A percentile compares a stretch with the other conserved stretches of the same genome.
Evolutionary conservation across 768 basidiomycete species (phyloP).

Genomic region (Antrodiella citrinella): DNA sequence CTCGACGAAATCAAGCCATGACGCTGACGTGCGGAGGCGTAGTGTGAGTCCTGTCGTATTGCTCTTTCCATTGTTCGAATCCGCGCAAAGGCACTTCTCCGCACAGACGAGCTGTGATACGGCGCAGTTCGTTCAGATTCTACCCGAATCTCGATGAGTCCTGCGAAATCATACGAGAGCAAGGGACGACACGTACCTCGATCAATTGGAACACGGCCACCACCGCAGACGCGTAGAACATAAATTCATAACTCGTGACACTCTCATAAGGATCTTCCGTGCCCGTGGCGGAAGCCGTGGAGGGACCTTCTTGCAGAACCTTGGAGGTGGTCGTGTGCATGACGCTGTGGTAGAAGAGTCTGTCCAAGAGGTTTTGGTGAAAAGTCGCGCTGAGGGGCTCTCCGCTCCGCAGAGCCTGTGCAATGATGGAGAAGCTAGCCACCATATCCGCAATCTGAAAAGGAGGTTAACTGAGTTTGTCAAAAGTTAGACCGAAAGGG

Average conservation of each 20-base stretch:
- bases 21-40: not conserved
- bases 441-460: slow-evolving; percentile 35
- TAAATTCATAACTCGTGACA: slow-evolving; percentile 23
- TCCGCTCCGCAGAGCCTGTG: slow-evolving; percentile 36
- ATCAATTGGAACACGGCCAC: slow-evolving; percentile 32
- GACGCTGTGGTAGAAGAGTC: slow-evolving; percentile 36
- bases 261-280: slow-evolving; percentile 13
- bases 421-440: slow-evolving; percentile 33
- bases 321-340: slow-evolving; percentile 11
- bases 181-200: slow-evolving; percentile 17
- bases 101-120: slow-evolving; percentile 28
- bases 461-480: not conserved
- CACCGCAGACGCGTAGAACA: slow-evolving; percentile 32
- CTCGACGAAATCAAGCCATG: not conserved
- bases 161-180: not conserved
- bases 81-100: slow-evolving; percentile 34
- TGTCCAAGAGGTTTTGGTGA: slow-evolving; percentile 33
- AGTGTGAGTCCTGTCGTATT: slow-evolving; percentile 22
- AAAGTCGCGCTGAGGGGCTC: slow-evolving; percentile 37
- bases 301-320: not conserved
- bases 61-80: slow-evolving; percentile 29
- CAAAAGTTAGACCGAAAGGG: not conserved
- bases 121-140: slow-evolving; percentile 31
- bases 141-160: slow-evolving; percentile 8
- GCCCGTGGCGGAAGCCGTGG: not conserved